phyloP scores from a whole-genome alignment of 495 filamentous ascomycete genomes.

The Neurospora sp. region DNA sequence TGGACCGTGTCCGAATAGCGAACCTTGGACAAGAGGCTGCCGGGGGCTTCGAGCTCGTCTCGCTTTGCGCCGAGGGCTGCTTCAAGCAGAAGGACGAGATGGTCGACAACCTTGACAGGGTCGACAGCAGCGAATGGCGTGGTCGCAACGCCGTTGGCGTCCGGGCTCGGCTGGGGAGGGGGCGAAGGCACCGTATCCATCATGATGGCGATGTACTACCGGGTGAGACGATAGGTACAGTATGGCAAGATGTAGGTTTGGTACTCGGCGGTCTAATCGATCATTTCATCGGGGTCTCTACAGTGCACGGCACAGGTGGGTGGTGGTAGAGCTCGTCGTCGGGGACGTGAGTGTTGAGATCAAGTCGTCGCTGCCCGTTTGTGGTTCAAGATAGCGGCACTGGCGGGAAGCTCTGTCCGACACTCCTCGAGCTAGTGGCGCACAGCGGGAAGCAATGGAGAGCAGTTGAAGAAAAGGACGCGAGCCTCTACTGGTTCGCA shows the following conservation, averaged over 20 bases:
- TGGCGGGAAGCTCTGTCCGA: background rate
- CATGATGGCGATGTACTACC: constrained; percentile 5
- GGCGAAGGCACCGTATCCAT: constrained; percentile 40
- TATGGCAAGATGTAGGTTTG: background rate
- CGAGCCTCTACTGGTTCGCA: background rate
- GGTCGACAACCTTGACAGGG: constrained; percentile 54
- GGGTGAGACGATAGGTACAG: background rate
- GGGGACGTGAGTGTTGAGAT: background rate
- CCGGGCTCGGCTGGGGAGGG: constrained; percentile 26
- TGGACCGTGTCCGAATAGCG: constrained; percentile 68
- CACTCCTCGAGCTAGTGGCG: background rate
- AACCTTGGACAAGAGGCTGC: constrained; percentile 68
- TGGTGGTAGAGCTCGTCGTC: background rate
- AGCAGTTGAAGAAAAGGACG: background rate
- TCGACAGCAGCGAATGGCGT: constrained; percentile 37
- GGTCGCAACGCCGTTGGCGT: constrained; percentile 31
- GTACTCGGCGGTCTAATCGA: background rate
- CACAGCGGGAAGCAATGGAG: background rate
- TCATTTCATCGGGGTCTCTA: background rate
- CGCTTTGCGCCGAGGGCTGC: constrained; percentile 77
- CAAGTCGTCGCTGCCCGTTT: background rate
- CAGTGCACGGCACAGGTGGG: background rate
- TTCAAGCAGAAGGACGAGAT: constrained; percentile 67
- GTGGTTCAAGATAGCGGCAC: background rate
- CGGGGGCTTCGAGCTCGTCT: constrained; percentile 65